Percentiles rank a stretch among this genome's conserved stretches.
Evolutionary conservation across 2,329 filamentous ascomycete species (phyloP).

Genomic region (Drechslerella dactyloides): DNA sequence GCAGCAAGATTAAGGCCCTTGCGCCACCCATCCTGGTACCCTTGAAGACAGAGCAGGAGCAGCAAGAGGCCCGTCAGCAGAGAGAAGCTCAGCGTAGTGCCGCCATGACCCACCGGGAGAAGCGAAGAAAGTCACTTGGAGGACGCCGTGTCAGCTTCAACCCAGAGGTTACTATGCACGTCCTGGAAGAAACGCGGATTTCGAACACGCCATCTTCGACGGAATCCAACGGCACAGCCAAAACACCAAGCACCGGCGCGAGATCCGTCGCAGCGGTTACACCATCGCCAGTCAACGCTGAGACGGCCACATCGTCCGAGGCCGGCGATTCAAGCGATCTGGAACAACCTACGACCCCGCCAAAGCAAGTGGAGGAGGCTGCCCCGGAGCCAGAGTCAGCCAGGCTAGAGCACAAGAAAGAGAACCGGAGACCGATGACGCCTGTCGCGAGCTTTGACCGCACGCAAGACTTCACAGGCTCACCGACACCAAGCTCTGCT

Average conservation of each 20-base stretch:
- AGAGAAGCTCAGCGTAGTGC: slow-evolving; percentile 70
- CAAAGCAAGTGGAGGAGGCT: slow-evolving; percentile 67
- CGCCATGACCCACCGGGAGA: slow-evolving; percentile 76
- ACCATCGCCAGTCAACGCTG: slow-evolving; percentile 52
- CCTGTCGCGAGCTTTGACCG: slow-evolving; percentile 35
- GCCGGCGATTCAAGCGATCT: slow-evolving; percentile 23
- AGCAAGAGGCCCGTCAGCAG: slow-evolving; percentile 72
- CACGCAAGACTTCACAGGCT: slow-evolving; percentile 41
- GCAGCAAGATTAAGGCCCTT: slow-evolving; percentile 52
- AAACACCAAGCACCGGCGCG: slow-evolving; percentile 61
- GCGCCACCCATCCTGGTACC: slow-evolving; percentile 64
- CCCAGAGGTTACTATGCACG: slow-evolving; percentile 94
- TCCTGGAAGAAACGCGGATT: slow-evolving; percentile 93
- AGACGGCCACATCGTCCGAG: slow-evolving; percentile 21
- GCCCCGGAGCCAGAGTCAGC: slow-evolving; percentile 68
- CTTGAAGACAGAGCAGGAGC: slow-evolving; percentile 72
- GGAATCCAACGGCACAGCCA: slow-evolving; percentile 76
- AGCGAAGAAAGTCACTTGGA: slow-evolving; percentile 87
- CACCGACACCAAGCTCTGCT: slow-evolving; percentile 46
- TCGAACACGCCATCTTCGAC: slow-evolving; percentile 78
- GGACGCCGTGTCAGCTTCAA: slow-evolving; percentile 96
- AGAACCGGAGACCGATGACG: slow-evolving; percentile 55
- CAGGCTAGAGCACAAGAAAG: slow-evolving; percentile 71
- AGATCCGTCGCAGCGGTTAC: slow-evolving; percentile 52
- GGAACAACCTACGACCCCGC: slow-evolving; percentile 66